Base-by-base conservation (phyloP, 2,329 filamentous ascomycete species). In the Fusarium sp. region DNA sequence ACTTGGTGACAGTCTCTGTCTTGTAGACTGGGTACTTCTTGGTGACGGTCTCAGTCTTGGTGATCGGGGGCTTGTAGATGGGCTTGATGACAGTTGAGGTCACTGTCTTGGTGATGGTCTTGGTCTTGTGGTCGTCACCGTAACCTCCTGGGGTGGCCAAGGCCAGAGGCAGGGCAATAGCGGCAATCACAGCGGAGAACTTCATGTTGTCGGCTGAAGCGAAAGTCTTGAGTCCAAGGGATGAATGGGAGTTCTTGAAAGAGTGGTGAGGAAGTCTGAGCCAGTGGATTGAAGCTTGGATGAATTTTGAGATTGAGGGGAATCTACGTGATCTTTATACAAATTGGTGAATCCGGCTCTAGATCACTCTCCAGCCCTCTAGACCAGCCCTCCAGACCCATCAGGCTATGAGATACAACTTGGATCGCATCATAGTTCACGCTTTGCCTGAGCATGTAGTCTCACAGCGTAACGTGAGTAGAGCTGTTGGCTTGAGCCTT, bases 31-130 rank as follows among this genome's bases (percentile, higher is more conserved):
- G 63, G 29, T 63, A 59, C 20, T 59, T 52, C 32, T 66, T 65
- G 18, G 62, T 66, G 25, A 67, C 63, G 1, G 63, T 66, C 61
- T 70, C 61, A 2, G 67, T 70, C 61, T 70, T 70, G n/a, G 60
- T 66, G 7, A 66, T 6, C 1, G 63, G 63, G 14, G 63, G 63
- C 60, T 66, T 51, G 50, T 67, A 66, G 30, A 62, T 42, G 42
- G 64, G 63, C 34, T 70, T 67, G 3, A 63, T 67, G 38, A 70
- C 56, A 11, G 51, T 64, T n/a, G 44, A 30, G 4, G 66, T 70
- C 32, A 70, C 61, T 16, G 67, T 69, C 29, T 51, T 63, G 8
- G 66, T 69, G 34, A 70, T 51, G 8, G 66, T 70, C 61, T 70
- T 63, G 55, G 66, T 27, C 54, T 70, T 70, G 29, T 29, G 10